Percentiles rank a stretch among this genome's conserved stretches.
Evolutionary conservation across 2,329 filamentous ascomycete species (phyloP).

Genomic region (Aureobasidium leucospermi): DNA sequence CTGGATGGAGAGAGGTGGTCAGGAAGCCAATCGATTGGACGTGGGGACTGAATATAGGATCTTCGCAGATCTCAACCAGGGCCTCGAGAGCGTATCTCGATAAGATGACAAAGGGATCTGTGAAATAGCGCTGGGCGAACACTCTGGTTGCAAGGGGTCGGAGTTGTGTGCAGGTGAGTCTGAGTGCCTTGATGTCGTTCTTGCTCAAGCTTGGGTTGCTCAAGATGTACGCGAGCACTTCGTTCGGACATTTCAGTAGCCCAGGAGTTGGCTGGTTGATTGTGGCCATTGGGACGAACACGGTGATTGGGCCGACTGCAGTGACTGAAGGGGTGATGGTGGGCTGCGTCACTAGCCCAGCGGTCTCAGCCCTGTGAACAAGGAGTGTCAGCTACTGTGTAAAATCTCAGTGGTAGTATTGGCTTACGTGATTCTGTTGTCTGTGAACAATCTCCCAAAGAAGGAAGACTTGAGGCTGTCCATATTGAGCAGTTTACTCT

Average conservation of each 20-base stretch:
- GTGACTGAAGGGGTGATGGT: too few species aligned
- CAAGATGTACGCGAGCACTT: neutral
- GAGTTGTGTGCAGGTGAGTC: neutral
- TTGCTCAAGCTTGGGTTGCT: neutral
- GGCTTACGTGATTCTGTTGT: too few species aligned
- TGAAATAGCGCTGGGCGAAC: neutral
- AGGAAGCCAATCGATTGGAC: neutral
- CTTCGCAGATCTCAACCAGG: neutral
- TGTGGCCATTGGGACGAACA: neutral
- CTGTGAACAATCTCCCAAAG: too few species aligned
- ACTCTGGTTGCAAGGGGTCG: neutral
- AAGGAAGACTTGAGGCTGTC: too few species aligned
- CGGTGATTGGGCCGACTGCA: too few species aligned
- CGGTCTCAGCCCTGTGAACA: too few species aligned
- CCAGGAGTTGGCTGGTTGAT: neutral
- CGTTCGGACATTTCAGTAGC: neutral
- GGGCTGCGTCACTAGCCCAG: too few species aligned
- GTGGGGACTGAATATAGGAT: neutral
- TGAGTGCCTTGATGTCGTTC: neutral
- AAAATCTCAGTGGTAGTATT: too few species aligned
- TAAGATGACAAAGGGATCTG: neutral
- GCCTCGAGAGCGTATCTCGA: neutral
- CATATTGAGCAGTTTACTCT: too few species aligned
- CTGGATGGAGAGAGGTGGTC: too few species aligned
- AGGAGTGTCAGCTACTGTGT: too few species aligned